Evolutionary conservation across 2,329 filamentous ascomycete genomes (phyloP).

Genomic region (Emmonsiellopsis sp.): DNA sequence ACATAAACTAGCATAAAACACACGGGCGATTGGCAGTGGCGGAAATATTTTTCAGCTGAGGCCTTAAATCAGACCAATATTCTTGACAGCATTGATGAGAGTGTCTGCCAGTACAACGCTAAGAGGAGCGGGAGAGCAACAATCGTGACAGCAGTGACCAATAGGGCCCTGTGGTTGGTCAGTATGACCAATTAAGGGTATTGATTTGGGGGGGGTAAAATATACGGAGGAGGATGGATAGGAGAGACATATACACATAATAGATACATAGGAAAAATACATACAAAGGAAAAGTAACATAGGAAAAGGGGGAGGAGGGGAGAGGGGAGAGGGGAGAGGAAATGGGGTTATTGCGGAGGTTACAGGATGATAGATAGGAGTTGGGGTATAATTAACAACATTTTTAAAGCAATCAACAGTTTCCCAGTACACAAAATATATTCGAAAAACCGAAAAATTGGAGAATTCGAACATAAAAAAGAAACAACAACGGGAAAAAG

Average conservation of each 20-base stretch:
- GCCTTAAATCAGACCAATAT: neutral
- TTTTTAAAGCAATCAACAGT: neutral
- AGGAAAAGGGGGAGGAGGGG: neutral
- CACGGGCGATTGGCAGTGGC: too few species aligned
- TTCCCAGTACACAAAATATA: neutral
- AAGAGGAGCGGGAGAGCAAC: constrained; percentile 18
- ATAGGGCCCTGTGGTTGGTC: constrained; percentile 24
- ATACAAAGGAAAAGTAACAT: neutral
- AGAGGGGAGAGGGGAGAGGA: neutral
- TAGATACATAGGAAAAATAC: neutral
- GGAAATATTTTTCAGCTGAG: too few species aligned
- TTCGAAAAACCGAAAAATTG: neutral
- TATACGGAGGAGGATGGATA: constrained; percentile 1
- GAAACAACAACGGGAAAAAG: constrained; percentile 10
- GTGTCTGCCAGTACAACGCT: constrained; percentile 22
- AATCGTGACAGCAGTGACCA: constrained; percentile 19
- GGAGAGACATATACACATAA: neutral
- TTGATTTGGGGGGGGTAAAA: constrained; percentile 1
- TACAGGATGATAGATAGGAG: constrained; percentile 4
- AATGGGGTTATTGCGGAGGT: neutral
- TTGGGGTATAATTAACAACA: constrained; percentile 5
- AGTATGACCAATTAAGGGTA: constrained; percentile 15
- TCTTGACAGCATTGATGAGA: constrained; percentile 1
- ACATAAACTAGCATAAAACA: too few species aligned
- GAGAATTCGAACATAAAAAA: constrained; percentile 1